Conservation (phyloP, 2,329 filamentous ascomycete genomes). For the Chaetomiaceae sp. region DNA sequence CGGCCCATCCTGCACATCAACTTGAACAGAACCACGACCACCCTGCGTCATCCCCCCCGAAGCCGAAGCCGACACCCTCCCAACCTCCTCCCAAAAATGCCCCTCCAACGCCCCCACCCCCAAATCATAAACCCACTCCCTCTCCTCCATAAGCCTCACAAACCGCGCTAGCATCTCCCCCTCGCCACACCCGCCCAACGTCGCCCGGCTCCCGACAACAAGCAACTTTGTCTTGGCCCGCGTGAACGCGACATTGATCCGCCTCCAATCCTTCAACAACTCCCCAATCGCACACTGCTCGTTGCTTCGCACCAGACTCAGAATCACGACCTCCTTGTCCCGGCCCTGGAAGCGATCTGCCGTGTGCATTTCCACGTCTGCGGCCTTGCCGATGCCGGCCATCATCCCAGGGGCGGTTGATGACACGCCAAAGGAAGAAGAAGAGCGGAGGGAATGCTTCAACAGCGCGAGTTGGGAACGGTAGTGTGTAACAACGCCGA, state of each 20-base stretch:
- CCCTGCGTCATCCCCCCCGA: constrained; percentile 9
- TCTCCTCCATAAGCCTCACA: constrained; percentile 69
- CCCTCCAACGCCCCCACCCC: constrained; percentile 57
- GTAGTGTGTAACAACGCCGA: constrained; percentile 96
- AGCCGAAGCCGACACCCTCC: constrained; percentile 33
- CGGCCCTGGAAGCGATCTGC: constrained; percentile 95
- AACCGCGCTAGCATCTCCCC: constrained; percentile 76
- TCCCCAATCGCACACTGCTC: constrained; percentile 81
- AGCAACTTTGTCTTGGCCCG: constrained; percentile 88
- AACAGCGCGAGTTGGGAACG: constrained; percentile 84
- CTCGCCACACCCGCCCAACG: constrained; percentile 55
- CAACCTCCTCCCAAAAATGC: constrained; percentile 61
- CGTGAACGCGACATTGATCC: constrained; percentile 95
- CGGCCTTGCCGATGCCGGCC: constrained; percentile 15
- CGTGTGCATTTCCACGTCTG: constrained; percentile 81
- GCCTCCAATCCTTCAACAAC: constrained; percentile 81
- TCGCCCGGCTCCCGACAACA: constrained; percentile 76
- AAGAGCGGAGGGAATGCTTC: constrained; percentile 62
- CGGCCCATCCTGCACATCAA: constrained; percentile 20
- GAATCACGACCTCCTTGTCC: constrained; percentile 88
- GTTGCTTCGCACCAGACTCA: constrained; percentile 86
- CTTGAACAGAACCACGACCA: constrained; percentile 14
- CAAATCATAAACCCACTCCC: constrained; percentile 76
- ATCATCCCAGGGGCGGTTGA: too few species aligned
- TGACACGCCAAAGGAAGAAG: too few species aligned